Evolutionary conservation across 805 yeast species (phyloP).

Genomic region (Ogataea polymorpha): DNA sequence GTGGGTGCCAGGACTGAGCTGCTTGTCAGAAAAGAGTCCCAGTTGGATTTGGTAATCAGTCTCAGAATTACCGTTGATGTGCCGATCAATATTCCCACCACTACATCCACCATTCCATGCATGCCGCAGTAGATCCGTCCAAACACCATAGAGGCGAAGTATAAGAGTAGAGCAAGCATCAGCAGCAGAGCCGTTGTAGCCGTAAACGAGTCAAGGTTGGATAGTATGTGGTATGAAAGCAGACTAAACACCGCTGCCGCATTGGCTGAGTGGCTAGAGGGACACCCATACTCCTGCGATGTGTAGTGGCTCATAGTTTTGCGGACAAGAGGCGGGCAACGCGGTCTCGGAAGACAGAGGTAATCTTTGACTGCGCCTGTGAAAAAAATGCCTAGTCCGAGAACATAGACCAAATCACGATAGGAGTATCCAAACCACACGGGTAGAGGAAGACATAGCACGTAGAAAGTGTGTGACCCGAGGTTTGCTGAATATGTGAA

Average conservation of each 20-base stretch:
- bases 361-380: slow-evolving; percentile 80
- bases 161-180: slow-evolving; percentile 35
- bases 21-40: slow-evolving; percentile 45
- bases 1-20: slow-evolving; percentile 32
- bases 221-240: slow-evolving; percentile 25
- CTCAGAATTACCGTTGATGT: slow-evolving; percentile 48
- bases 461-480: slow-evolving; percentile 93
- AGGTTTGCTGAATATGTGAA: slow-evolving; percentile 86
- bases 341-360: slow-evolving; percentile 87
- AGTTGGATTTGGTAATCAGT: slow-evolving; percentile 34
- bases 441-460: slow-evolving; percentile 80
- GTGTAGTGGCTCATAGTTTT: slow-evolving; percentile 91
- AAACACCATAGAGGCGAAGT: slow-evolving; percentile 61
- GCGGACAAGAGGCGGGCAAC: slow-evolving; percentile 86
- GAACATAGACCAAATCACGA: slow-evolving; percentile 56
- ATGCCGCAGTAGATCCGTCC: slow-evolving; percentile 95
- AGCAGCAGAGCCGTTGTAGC: slow-evolving; percentile 3
- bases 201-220: slow-evolving; percentile 14
- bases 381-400: slow-evolving; percentile 68
- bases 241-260: slow-evolving; percentile 78
- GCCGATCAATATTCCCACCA: slow-evolving; percentile 67
- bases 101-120: slow-evolving; percentile 88
- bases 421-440: slow-evolving; percentile 75
- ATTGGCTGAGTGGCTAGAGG: slow-evolving; percentile 91
- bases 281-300: slow-evolving; percentile 91